Conservation (phyloP, 2,329 filamentous ascomycete genomes). For the Capronia coronata region DNA sequence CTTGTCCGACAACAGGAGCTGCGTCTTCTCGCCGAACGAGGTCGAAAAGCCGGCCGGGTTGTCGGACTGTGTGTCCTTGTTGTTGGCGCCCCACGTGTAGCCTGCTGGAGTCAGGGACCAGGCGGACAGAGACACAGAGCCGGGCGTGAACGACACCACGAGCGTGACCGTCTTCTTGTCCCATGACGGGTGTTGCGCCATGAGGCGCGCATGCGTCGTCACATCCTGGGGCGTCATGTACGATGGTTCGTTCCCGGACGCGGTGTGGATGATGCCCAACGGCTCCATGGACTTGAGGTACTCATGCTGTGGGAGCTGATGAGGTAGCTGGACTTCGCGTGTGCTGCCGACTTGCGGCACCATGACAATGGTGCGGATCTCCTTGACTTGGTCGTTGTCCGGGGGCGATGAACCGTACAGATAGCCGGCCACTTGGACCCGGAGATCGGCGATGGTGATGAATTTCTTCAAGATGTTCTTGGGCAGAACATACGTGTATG, state of each 20-base stretch:
- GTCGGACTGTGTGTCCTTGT: conserved; percentile 86
- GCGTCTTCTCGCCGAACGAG: conserved; percentile 88
- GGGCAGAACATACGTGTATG: conserved; percentile 94
- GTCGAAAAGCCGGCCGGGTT: conserved; percentile 91
- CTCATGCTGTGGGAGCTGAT: conserved; percentile 85
- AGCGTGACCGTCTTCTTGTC: conserved; percentile 90
- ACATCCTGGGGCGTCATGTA: conserved; percentile 97
- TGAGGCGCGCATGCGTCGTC: conserved; percentile 84
- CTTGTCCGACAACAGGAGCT: conserved; percentile 84
- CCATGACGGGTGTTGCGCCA: conserved; percentile 73
- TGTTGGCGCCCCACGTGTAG: conserved; percentile 95
- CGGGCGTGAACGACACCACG: conserved; percentile 92
- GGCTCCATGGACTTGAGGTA: conserved; percentile 82
- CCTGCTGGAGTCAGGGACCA: conserved; percentile 88
- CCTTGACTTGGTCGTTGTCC: conserved; percentile 95
- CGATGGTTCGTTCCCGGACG: conserved; percentile 86
- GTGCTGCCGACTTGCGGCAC: conserved; percentile 92
- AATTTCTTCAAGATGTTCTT: conserved; percentile 98
- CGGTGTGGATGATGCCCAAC: conserved; percentile 89
- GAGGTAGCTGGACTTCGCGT: conserved; percentile 82
- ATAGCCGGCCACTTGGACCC: conserved; percentile 93
- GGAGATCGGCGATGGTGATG: conserved; percentile 92
- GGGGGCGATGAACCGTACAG: conserved; percentile 87
- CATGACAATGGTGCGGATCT: conserved; percentile 94
- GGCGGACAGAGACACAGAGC: conserved; percentile 86